Base-by-base conservation (phyloP, 495 filamentous ascomycete species). In the Friedmanniomyces simplex region DNA sequence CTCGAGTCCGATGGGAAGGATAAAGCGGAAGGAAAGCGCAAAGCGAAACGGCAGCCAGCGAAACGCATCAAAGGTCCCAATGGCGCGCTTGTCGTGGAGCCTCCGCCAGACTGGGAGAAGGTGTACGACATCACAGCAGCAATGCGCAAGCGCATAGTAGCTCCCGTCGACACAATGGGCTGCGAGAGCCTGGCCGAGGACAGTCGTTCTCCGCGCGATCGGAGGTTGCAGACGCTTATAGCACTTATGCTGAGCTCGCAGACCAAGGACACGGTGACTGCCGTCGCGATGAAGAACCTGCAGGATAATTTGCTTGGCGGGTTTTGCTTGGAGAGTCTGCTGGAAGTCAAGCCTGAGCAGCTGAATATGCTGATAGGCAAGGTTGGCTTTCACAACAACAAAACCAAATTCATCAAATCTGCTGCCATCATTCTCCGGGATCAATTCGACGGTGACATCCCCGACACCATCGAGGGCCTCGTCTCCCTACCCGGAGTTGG, bases 131-230 rank as follows among this genome's bases (percentile, higher is more conserved):
- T 80, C 0, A 85, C 90, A 36, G 84, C 82, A 62, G 78, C 79
- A 64, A 96, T 96, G 88, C 83, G 93, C 1, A 76, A 76, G 52
- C 71, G 74, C 13, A 79, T 86, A n/a, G 75, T 78, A 0, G 93
- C 93, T 3, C 88, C 91, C 1, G 93, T 98, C 0, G 93, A 98
- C 72, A 96, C 94, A 0, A 96, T 98, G 93, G 93, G 93, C 20
- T 98, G 93, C 67, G 89, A 91, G 59, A 80, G 84, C 14, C 77
- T 96, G 1, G 88, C 84, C 0, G 72, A 78, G 37, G 59, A 72
- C 0, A 67, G 67, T 25, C 72, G 72, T 0, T 74, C 73, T 21
- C 76, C 83, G 34, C 68, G 67, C 10, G 88, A 91, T 67, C 81
- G 81, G 59, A 81, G 94, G 1, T 95, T 94, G 68, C 93, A 99